Percentiles rank a stretch among this genome's conserved stretches.
Conservation (phyloP, 2,329 filamentous ascomycete genomes). For the Fusarium metavorans region DNA sequence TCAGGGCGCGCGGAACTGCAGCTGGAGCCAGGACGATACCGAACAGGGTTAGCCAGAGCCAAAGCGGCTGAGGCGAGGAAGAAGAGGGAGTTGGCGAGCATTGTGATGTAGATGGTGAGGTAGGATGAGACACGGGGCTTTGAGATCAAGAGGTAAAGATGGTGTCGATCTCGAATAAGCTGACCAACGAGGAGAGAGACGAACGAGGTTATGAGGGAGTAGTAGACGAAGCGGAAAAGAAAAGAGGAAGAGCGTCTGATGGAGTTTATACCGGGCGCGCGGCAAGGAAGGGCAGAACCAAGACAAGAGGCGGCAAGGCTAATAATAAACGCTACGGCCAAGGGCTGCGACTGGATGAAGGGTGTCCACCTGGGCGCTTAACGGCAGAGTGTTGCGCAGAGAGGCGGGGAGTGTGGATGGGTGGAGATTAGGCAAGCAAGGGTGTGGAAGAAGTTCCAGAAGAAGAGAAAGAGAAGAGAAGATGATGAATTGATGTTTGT, state of each 20-base stretch:
- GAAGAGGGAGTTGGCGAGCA: conserved; percentile 51
- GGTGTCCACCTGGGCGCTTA: conserved; percentile 46
- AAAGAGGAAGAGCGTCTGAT: conserved; percentile 21
- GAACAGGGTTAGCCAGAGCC: conserved; percentile 46
- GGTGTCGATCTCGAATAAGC: conserved; percentile 32
- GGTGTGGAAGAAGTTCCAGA: conserved; percentile 9
- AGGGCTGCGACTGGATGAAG: conserved; percentile 35
- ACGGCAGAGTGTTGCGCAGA: conserved; percentile 23
- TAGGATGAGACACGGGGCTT: conserved; percentile 30
- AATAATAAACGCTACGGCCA: conserved; percentile 45
- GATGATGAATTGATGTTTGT: neutral
- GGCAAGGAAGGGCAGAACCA: conserved; percentile 21
- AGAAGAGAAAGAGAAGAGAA: neutral
- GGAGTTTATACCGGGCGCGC: conserved; percentile 33
- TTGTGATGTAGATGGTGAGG: conserved; percentile 31
- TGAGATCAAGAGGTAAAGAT: conserved; percentile 11
- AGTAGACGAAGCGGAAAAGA: neutral
- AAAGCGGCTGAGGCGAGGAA: conserved; percentile 51
- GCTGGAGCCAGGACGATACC: conserved; percentile 29
- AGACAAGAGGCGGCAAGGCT: conserved; percentile 41
- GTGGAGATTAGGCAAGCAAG: neutral
- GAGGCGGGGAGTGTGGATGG: neutral
- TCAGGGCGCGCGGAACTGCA: conserved; percentile 26
- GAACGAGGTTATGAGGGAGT: conserved; percentile 8
- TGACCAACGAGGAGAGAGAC: conserved; percentile 26